phyloP scores from a whole-genome alignment of 1,139 yeast species.

The Saccharomyces pastorianus region DNA sequence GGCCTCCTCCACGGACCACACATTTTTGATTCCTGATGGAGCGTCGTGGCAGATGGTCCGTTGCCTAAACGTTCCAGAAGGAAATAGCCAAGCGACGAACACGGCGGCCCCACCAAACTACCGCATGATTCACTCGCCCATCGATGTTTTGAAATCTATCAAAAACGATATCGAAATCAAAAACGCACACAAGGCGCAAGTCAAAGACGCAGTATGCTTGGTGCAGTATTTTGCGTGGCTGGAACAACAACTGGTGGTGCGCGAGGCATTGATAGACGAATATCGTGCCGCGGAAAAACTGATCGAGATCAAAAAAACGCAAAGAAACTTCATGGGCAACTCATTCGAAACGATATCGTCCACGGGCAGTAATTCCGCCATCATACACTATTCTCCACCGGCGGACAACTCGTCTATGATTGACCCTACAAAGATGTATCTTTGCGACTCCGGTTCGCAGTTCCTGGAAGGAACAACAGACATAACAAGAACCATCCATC shows the following conservation, averaged over 20 bases:
- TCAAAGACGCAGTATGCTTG: slow-evolving; percentile 81
- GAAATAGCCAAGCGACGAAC: neutral
- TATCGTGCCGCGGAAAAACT: slow-evolving; percentile 67
- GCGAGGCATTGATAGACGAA: slow-evolving; percentile 63
- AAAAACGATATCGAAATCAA: slow-evolving; percentile 66
- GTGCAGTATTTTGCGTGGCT: slow-evolving; percentile 81
- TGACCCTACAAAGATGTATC: slow-evolving; percentile 67
- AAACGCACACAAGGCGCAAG: slow-evolving; percentile 73
- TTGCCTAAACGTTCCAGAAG: neutral
- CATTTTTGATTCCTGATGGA: slow-evolving; percentile 53
- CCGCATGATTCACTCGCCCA: slow-evolving; percentile 46
- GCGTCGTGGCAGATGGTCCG: slow-evolving; percentile 79
- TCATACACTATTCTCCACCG: slow-evolving; percentile 84
- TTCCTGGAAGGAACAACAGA: slow-evolving; percentile 94
- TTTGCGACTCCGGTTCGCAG: slow-evolving; percentile 92
- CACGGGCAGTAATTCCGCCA: slow-evolving; percentile 86
- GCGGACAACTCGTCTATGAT: slow-evolving; percentile 54
- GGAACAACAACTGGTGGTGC: slow-evolving; percentile 50
- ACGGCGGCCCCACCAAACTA: slow-evolving; percentile 39
- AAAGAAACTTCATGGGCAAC: slow-evolving; percentile 63
- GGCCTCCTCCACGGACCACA: slow-evolving; percentile 12
- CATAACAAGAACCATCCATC: slow-evolving; percentile 87
- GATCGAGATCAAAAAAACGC: slow-evolving; percentile 52
- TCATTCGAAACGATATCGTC: slow-evolving; percentile 92
- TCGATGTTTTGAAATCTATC: slow-evolving; percentile 67